Conservation (phyloP, 2,329 filamentous ascomycete species). For the Setomelanomma holmii region DNA sequence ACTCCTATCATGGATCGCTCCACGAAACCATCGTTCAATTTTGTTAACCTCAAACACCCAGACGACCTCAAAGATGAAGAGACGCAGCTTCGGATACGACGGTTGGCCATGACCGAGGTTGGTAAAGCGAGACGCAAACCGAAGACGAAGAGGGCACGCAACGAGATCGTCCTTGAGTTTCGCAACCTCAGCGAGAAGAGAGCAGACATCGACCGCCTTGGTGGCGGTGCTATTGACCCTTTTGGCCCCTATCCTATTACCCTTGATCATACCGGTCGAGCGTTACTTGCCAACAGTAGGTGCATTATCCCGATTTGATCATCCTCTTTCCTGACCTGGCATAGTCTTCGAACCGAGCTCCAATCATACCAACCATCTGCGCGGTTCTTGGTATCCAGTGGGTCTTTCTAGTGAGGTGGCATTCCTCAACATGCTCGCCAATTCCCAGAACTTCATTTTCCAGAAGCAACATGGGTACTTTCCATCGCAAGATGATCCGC, state of each 20-base stretch:
- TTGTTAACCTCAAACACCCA: slow-evolving; percentile 41
- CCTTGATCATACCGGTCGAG: slow-evolving; percentile 29
- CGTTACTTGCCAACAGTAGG: slow-evolving; percentile 35
- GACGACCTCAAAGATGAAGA: slow-evolving; percentile 42
- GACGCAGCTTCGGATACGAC: slow-evolving; percentile 39
- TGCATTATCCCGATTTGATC: neutral
- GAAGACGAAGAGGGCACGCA: slow-evolving; percentile 33
- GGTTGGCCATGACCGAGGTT: slow-evolving; percentile 44
- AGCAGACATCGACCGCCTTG: slow-evolving; percentile 24
- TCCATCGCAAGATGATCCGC: slow-evolving; percentile 25
- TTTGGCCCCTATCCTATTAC: slow-evolving; percentile 35
- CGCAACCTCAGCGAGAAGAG: slow-evolving; percentile 14
- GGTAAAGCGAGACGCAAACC: slow-evolving; percentile 36
- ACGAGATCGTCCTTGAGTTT: slow-evolving; percentile 38
- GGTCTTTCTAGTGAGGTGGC: slow-evolving; percentile 27
- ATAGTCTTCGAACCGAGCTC: slow-evolving; percentile 33
- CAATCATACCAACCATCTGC: slow-evolving; percentile 28
- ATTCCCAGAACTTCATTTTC: slow-evolving; percentile 35
- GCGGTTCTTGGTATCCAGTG: slow-evolving; percentile 37
- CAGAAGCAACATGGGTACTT: slow-evolving; percentile 27
- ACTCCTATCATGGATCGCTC: slow-evolving; percentile 30
- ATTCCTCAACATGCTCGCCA: slow-evolving; percentile 36
- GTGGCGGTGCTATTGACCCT: slow-evolving; percentile 31
- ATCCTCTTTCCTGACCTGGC: slow-evolving; percentile 14
- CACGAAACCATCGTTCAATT: slow-evolving; percentile 35